phyloP scores from a whole-genome alignment of 805 yeast species.

The Debaryomyces maramus region DNA sequence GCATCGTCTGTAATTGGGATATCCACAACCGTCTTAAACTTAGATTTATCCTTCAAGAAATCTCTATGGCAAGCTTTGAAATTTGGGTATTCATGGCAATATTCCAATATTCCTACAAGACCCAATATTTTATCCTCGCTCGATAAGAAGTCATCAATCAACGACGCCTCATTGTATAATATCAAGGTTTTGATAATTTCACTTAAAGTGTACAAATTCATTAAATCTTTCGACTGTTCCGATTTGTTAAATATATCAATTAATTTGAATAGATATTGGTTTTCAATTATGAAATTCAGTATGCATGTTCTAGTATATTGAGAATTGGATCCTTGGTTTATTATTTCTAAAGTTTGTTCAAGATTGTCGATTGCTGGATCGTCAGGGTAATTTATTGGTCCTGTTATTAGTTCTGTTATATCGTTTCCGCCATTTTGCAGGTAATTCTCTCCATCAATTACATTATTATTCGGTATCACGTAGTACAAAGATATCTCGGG shows the following conservation, averaged over 20 bases:
- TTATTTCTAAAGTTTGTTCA: constrained; percentile 50
- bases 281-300: constrained; percentile 52
- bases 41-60: constrained; percentile 54
- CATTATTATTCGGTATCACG: constrained; percentile 51
- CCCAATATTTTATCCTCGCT: constrained; percentile 42
- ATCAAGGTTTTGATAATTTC: constrained; percentile 71
- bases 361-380: constrained; percentile 54
- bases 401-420: constrained; percentile 74
- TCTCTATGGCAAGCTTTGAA: constrained; percentile 79
- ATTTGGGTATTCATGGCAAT: constrained; percentile 83
- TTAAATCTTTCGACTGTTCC: constrained; percentile 54
- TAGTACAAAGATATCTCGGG: constrained; percentile 63
- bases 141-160: constrained; percentile 35
- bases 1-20: constrained; percentile 56
- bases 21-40: constrained; percentile 64
- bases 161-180: constrained; percentile 60
- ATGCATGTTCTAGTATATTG: constrained; percentile 63
- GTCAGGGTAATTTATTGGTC: constrained; percentile 71
- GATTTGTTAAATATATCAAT: constrained; percentile 53
- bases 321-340: constrained; percentile 62
- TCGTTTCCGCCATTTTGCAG: constrained; percentile 37
- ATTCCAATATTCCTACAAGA: constrained; percentile 76
- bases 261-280: constrained; percentile 54
- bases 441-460: constrained; percentile 22
- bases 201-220: constrained; percentile 64